These are phyloP conservation scores for Sugiyamaella japonica DNA, from an alignment of 1,139 yeast species.

Conservation along the genomic window DNA sequence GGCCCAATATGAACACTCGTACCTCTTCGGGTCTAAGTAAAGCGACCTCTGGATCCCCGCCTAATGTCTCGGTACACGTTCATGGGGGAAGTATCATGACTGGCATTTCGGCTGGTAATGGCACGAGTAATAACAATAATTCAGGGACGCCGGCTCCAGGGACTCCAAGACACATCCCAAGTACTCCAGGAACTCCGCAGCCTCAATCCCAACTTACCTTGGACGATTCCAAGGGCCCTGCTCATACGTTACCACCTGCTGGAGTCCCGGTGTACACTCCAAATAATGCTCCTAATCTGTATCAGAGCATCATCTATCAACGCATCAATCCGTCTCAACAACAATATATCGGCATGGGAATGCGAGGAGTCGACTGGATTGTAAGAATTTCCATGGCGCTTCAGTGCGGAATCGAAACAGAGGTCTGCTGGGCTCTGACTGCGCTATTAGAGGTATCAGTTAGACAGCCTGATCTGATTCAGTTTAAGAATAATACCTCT, in stretches of 20 bases:
- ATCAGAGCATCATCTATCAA: conserved; percentile 33
- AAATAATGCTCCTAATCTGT: conserved; percentile 37
- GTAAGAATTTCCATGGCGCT: conserved; percentile 65
- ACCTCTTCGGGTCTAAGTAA: conserved; percentile 1
- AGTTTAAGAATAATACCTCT: conserved; percentile 51
- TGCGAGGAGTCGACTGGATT: conserved; percentile 41
- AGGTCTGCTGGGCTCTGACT: conserved; percentile 65
- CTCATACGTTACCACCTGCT: conserved; percentile 27
- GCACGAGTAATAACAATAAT: not conserved
- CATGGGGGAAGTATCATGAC: conserved; percentile 9
- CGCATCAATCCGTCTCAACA: conserved; percentile 20
- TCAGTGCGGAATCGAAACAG: conserved; percentile 57
- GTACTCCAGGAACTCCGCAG: conserved; percentile 13
- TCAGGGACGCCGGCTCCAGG: conserved; percentile 8
- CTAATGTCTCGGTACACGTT: conserved; percentile 2
- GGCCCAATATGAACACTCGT: conserved; percentile 1
- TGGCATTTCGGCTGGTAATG: conserved; percentile 1
- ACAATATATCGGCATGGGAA: conserved; percentile 32
- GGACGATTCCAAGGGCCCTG: conserved; percentile 10
- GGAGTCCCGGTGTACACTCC: conserved; percentile 42
- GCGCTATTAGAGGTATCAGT: conserved; percentile 59
- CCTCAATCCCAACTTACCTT: not conserved
- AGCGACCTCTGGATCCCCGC: not conserved
- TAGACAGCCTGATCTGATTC: conserved; percentile 50
- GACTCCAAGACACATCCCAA: not conserved